Percentiles rank a stretch among this genome's conserved stretches.
Conservation (phyloP, 352 stramenopile species). For the Globisporangium barbulae region DNA sequence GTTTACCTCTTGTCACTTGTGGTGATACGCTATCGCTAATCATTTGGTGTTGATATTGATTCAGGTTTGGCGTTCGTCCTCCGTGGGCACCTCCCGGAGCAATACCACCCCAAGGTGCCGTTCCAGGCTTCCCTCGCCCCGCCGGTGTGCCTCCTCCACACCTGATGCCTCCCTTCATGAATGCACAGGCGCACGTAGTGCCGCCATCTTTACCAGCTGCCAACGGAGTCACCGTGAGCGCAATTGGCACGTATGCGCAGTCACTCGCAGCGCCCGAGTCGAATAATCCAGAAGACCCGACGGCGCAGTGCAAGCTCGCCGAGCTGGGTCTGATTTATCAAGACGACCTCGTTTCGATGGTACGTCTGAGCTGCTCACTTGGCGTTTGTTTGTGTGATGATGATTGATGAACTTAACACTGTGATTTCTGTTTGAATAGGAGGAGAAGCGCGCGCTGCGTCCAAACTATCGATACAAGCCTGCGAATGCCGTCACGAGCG, state of each 20-base stretch:
- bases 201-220: background rate
- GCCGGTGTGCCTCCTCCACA: constrained; percentile 9
- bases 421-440: constrained; percentile 24
- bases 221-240: constrained; percentile 3
- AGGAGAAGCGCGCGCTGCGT: constrained; percentile 76
- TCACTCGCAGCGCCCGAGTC: constrained; percentile 16
- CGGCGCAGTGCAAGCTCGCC: constrained; percentile 15
- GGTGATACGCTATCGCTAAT: background rate
- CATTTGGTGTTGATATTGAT: background rate
- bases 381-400: background rate
- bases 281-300: constrained; percentile 27
- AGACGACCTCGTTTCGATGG: constrained; percentile 59
- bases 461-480: constrained; percentile 77
- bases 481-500: constrained; percentile 16
- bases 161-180: constrained; percentile 22
- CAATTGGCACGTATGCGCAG: constrained; percentile 9
- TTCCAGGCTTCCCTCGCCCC: constrained; percentile 10
- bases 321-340: constrained; percentile 50
- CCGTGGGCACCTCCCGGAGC: constrained; percentile 15
- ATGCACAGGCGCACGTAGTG: constrained; percentile 17
- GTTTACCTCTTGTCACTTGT: background rate
- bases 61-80: constrained; percentile 17
- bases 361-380: constrained; percentile 16
- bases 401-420: background rate
- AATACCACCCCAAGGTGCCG: background rate